phyloP scores from a whole-genome alignment of 495 filamentous ascomycete genomes.

The Antarctomyces pellizariae region DNA sequence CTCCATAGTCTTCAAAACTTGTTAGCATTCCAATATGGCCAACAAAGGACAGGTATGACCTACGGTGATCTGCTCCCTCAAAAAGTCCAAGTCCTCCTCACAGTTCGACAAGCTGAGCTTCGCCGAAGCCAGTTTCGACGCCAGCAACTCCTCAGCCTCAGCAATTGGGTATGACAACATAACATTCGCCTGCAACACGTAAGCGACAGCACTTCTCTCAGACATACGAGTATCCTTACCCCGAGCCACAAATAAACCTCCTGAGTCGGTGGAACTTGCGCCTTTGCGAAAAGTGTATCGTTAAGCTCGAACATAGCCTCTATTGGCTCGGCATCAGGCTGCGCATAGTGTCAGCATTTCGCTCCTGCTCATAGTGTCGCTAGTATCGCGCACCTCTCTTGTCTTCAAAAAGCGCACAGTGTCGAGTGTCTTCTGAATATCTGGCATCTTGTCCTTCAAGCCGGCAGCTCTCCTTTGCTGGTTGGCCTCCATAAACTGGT shows the following conservation, averaged over 20 bases:
- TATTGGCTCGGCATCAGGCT: slow-evolving; percentile 33
- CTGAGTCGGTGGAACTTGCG: slow-evolving; percentile 53
- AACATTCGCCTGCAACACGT: slow-evolving; percentile 51
- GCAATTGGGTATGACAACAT: slow-evolving; percentile 86
- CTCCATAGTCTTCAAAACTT: slow-evolving; percentile 55
- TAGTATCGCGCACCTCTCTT: slow-evolving; percentile 27
- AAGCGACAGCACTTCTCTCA: slow-evolving; percentile 3
- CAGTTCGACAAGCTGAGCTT: slow-evolving; percentile 58
- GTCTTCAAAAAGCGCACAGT: slow-evolving; percentile 65
- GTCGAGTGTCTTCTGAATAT: slow-evolving; percentile 93
- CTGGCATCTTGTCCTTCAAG: slow-evolving; percentile 83
- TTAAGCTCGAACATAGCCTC: slow-evolving; percentile 91
- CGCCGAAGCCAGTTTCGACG: slow-evolving; percentile 57
- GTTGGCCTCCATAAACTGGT: slow-evolving; percentile 98
- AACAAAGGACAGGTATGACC: slow-evolving; percentile 8
- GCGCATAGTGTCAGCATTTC: slow-evolving; percentile 4
- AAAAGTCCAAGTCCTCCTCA: slow-evolving; percentile 90
- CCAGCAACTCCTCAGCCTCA: slow-evolving; percentile 61
- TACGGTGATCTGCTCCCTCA: slow-evolving; percentile 92
- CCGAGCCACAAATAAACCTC: slow-evolving; percentile 96
- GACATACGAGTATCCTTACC: slow-evolving; percentile 24
- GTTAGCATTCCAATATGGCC: slow-evolving; percentile 11
- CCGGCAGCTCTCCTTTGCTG: slow-evolving; percentile 60
- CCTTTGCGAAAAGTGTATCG: slow-evolving; percentile 84
- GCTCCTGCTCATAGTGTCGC: neutral